Evolutionary conservation across 495 filamentous ascomycete genomes (phyloP), one percentile per base, ranked within the genome.

Genomic region (Penicillium egyptiacum): DNA sequence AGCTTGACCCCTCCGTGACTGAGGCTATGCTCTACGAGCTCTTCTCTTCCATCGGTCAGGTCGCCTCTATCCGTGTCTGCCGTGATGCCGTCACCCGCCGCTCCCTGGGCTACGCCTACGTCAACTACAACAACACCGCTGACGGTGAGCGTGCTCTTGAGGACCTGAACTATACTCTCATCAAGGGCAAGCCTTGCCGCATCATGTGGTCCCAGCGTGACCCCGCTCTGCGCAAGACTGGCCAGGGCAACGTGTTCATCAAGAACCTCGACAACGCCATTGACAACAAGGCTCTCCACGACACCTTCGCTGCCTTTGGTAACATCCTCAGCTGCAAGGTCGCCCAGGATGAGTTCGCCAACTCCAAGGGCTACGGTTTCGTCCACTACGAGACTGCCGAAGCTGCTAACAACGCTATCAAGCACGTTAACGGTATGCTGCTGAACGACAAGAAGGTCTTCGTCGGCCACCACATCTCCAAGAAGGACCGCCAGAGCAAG

Each of bases 181-280:
- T 99, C 82, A 98, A 98, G 85, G 91, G 91, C 66, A 91, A 90
- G 72, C 93, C 94, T 33, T 98, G 95, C 87, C 94, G 94, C 75
- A 99, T 99, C 83, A 99, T 99, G 94, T 99, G 94, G 94, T 98
- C 95, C 57, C 94, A 99, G 83, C 94, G 94, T 77, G 94, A 99
- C 77, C 94, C 94, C 62, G 94, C 93, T 72, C 83, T 98, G 68
- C 94, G 94, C 79, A 99, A 99, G 87, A 99, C 92, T 65, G 94
- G 94, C 62, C 92, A 97, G 77, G 94, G 94, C 71, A 99, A 99
- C 71, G 92, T 99, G 65, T 99, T 99, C 84, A 99, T 99, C 86
- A 99, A 99, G 86, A 99, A 99, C 80, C 80, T 99, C 60, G 94
- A 99, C 72, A 86, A 83, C 64, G 95, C 92, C 68, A 99, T 99